A percentile compares a stretch with the other conserved stretches of the same genome.
phyloP scores from a whole-genome alignment of 1,139 yeast species.

The Wickerhamiella pararugosa region DNA sequence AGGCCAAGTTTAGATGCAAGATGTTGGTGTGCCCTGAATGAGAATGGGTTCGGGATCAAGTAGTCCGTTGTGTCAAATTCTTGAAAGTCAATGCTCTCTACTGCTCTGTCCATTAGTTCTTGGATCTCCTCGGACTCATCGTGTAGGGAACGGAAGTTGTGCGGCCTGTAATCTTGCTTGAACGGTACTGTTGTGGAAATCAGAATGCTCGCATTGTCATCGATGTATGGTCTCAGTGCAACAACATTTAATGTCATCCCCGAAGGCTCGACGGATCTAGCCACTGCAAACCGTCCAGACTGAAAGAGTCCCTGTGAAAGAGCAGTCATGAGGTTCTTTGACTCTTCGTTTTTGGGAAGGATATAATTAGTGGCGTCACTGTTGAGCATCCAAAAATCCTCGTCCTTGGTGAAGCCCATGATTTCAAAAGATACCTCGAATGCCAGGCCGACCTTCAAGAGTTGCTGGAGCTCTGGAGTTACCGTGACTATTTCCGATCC shows the following conservation, averaged over 20 bases:
- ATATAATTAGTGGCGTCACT: conserved; percentile 46
- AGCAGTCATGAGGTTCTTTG: conserved; percentile 35
- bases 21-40: too few relatives aligned
- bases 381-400: conserved; percentile 43
- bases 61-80: conserved; percentile 13
- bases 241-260: conserved; percentile 27
- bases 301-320: conserved; percentile 38
- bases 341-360: conserved; percentile 33
- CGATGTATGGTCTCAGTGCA: conserved; percentile 38
- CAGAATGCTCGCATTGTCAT: conserved; percentile 22
- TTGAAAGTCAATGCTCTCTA: conserved; percentile 29
- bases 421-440: conserved; percentile 33
- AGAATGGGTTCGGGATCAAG: conserved; percentile 18
- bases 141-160: conserved; percentile 36
- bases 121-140: conserved; percentile 27
- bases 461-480: conserved; percentile 23
- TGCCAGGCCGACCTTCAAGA: conserved; percentile 2
- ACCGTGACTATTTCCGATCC: conserved; percentile 47
- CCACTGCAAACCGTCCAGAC: conserved; percentile 6
- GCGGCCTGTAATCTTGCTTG: conserved; percentile 58
- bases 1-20: conserved; percentile 16
- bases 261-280: conserved; percentile 3
- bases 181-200: conserved; percentile 47
- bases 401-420: conserved; percentile 37
- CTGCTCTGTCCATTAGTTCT: conserved; percentile 28